These are phyloP conservation scores for Fagopyrum homotropicum DNA, from an alignment of 148 eudicot genomes.

Conservation along the genomic window DNA sequence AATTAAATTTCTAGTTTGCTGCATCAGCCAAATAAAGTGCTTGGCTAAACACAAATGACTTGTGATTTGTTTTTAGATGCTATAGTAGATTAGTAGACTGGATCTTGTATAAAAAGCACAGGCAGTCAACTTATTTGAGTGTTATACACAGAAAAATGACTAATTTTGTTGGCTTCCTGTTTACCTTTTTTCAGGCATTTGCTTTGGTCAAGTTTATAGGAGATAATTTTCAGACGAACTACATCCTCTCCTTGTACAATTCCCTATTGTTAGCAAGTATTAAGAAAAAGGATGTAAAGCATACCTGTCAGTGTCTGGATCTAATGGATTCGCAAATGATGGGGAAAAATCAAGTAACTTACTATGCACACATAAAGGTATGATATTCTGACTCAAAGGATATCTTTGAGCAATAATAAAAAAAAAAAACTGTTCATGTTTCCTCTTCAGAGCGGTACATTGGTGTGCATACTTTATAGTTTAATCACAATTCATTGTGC, in stretches of 20 bases:
- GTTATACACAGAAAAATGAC: neutral
- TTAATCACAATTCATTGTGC: neutral
- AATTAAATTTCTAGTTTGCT: neutral
- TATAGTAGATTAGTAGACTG: neutral
- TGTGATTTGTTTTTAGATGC: neutral
- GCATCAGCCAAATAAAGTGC: neutral
- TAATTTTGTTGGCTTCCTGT: neutral
- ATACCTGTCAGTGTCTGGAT: conserved; percentile 57
- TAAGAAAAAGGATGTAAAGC: conserved; percentile 29
- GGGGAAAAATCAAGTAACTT: conserved; percentile 68
- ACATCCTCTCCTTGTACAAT: conserved; percentile 49
- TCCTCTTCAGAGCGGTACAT: neutral
- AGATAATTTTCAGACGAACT: conserved; percentile 37
- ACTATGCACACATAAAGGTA: conserved; percentile 75
- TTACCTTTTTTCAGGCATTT: conserved; percentile 50
- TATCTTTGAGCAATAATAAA: neutral
- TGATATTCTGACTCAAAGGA: conserved; percentile 14
- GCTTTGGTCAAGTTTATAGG: conserved; percentile 37
- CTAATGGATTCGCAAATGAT: conserved; percentile 62
- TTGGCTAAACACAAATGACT: neutral
- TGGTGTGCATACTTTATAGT: neutral
- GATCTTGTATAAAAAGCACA: neutral
- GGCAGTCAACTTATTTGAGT: neutral
- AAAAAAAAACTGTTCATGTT: neutral
- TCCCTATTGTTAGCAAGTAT: conserved; percentile 46